Percentiles rank a stretch among this genome's conserved stretches.
phyloP scores from a whole-genome alignment of 1,284 basidiomycete species.

The Leccinum subrobustum region DNA sequence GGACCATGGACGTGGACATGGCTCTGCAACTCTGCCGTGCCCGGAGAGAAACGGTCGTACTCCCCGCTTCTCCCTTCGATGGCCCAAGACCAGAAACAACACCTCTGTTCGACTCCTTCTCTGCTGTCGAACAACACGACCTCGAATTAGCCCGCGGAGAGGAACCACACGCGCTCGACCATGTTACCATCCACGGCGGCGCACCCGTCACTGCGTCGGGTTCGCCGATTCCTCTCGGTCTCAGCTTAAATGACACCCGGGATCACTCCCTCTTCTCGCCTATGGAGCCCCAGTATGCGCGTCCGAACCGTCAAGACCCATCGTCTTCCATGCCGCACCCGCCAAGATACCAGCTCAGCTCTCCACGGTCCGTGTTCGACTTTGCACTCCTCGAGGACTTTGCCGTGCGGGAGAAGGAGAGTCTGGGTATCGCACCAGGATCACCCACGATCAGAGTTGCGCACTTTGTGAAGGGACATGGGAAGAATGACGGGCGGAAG shows the following conservation, averaged over 20 bases:
- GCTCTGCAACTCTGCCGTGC: conserved; percentile 78
- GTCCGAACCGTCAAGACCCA: background rate
- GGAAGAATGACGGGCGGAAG: conserved; percentile 7
- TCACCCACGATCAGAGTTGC: conserved; percentile 27
- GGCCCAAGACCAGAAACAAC: conserved; percentile 12
- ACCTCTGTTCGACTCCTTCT: conserved; percentile 40
- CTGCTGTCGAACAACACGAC: conserved; percentile 46
- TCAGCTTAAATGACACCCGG: conserved; percentile 41
- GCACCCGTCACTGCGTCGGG: conserved; percentile 8
- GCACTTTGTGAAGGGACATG: conserved; percentile 2
- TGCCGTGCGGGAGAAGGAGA: conserved; percentile 67
- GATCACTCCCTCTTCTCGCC: conserved; percentile 50
- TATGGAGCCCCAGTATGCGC: conserved; percentile 20
- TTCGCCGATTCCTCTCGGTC: conserved; percentile 22
- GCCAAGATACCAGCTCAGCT: too few species aligned
- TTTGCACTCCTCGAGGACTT: conserved; percentile 56
- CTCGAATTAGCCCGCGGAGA: conserved; percentile 43
- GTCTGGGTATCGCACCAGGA: conserved; percentile 48
- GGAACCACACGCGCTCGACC: conserved; percentile 22
- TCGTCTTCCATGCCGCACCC: too few species aligned
- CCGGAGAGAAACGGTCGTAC: conserved; percentile 58
- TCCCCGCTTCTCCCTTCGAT: conserved; percentile 29
- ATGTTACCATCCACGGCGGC: conserved; percentile 13
- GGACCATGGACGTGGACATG: conserved; percentile 76
- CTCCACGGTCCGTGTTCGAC: too few species aligned